Evolutionary conservation across 78 protist species (phyloP), one percentile per base, ranked within the genome.

Genomic region (Polysphondylium violaceum): DNA sequence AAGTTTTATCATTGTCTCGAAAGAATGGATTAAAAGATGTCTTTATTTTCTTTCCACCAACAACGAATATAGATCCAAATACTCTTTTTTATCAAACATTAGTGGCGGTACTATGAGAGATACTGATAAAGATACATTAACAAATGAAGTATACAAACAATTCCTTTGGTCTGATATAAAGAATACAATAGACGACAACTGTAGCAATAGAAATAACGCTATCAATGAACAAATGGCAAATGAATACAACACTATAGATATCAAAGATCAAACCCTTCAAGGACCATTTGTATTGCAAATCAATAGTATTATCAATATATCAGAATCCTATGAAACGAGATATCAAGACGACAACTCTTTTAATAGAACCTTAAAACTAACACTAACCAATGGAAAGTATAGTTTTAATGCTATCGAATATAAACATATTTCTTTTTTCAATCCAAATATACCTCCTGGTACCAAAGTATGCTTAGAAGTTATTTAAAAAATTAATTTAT

Each of bases 371-470:
- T 38, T 83, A 12, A 51, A 58, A 29, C 33, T 83, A 36, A 5
- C 9, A 11, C 40, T 83, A 2, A 41, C 79, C 0, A 78, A 83
- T 69, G 90, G 90, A 5, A 21, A 29, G n/a, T 40, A 83, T 21
- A 55, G 6, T 8, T 23, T 83, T 40, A 6, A 7, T 56, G 90
- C 90, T 9, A 58, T 83, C 3, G 90, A 83, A 50, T 47, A 83
- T 69, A 31, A 38, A 0, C 27, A 16, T 44, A 83, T 83, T 19
- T 25, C 63, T 41, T 56, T 56, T 27, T 38, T 83, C 31, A 23
- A 55, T 16, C 78, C 69, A 23, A 31, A 55, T 23, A 4, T 83
- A 7, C 12, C 90, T 21, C 90, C 76, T 21, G 90, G 90, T 12
- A n/a, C 31, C 21, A 77, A 77, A 44, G 76, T 68, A 65, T 38